Evolutionary conservation across 768 basidiomycete species (phyloP).

Genomic region (Pulveroboletus frians): DNA sequence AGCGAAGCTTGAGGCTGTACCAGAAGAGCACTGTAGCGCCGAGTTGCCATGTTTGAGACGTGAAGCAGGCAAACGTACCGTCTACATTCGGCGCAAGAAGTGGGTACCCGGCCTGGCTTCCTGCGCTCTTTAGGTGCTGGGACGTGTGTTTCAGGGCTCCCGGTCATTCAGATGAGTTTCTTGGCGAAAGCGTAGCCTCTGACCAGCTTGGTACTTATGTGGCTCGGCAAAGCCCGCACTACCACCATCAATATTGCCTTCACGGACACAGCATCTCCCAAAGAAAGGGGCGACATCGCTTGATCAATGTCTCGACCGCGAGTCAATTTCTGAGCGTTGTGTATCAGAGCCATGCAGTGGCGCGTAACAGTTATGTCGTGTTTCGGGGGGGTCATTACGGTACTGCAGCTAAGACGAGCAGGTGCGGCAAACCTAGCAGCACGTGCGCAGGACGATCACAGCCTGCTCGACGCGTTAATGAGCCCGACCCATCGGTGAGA

Average conservation of each 20-base stretch:
- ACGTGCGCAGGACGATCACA: neutral
- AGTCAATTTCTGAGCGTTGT: neutral
- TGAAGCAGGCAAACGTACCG: constrained; percentile 22
- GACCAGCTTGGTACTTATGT: neutral
- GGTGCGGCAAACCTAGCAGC: neutral
- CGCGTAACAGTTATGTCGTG: neutral
- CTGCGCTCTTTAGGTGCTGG: constrained; percentile 33
- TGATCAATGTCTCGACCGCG: neutral
- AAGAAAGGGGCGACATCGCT: neutral
- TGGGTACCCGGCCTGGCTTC: constrained; percentile 45
- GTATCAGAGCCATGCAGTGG: neutral
- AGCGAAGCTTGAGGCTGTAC: constrained; percentile 55
- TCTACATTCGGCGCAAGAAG: constrained; percentile 39
- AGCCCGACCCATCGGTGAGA: neutral
- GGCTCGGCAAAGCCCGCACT: constrained; percentile 9
- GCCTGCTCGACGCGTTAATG: neutral
- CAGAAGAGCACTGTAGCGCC: neutral
- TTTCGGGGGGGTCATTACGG: neutral
- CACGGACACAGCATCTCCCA: neutral
- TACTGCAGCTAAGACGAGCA: too few species aligned
- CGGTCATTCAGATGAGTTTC: neutral
- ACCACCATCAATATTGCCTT: neutral
- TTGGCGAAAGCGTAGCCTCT: neutral
- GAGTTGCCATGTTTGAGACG: neutral
- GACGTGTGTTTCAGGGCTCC: constrained; percentile 6